These are phyloP conservation scores for Friedmanniomyces endolithicus DNA, from an alignment of 495 filamentous ascomycete species.

Conservation along the genomic window DNA sequence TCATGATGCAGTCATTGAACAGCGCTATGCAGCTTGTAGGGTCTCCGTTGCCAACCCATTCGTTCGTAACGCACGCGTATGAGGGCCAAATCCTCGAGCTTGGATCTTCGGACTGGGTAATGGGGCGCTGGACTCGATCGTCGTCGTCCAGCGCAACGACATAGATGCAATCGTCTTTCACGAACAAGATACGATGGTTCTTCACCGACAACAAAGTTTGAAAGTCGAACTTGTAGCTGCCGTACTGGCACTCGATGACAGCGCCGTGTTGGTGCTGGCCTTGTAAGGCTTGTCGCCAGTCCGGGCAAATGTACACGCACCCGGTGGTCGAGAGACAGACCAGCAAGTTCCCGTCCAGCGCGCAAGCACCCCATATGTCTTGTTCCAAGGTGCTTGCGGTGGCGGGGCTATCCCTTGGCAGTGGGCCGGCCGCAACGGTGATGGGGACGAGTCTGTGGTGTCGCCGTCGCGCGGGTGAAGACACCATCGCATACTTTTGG, in stretches of 20 bases:
- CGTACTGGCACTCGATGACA: conserved; percentile 15
- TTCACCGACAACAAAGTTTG: conserved; percentile 17
- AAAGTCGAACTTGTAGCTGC: conserved; percentile 8
- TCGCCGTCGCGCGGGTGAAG: too few species aligned
- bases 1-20: conserved; percentile 21
- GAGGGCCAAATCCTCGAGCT: background rate
- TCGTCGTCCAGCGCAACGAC: conserved; percentile 14
- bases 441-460: background rate
- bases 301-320: conserved; percentile 12
- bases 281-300: conserved; percentile 13
- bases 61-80: conserved; percentile 3
- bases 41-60: background rate
- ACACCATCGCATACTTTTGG: too few species aligned
- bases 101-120: background rate
- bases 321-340: conserved; percentile 14
- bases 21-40: conserved; percentile 18
- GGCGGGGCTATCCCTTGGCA: background rate
- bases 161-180: conserved; percentile 13
- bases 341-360: conserved; percentile 12
- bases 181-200: conserved; percentile 14
- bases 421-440: conserved; percentile 1
- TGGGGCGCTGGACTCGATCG: background rate
- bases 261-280: background rate
- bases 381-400: background rate
- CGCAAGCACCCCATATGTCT: conserved; percentile 20